Base-by-base conservation (phyloP, 1,139 yeast genomes). In the Scheffersomyces segobiensis region DNA sequence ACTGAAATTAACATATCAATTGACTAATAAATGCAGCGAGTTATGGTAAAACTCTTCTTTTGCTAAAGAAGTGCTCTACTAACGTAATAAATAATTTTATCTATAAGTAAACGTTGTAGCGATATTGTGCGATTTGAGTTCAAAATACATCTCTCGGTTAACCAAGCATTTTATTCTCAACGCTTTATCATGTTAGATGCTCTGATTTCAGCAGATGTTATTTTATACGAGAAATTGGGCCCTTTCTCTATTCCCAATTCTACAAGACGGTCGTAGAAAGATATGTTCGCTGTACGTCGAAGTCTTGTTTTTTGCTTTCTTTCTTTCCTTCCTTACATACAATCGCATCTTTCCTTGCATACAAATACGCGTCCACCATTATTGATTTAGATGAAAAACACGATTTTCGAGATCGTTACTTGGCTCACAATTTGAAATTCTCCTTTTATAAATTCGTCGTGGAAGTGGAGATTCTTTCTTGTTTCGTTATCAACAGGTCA, bases 1-100 rank as follows among this genome's bases (percentile, higher is more conserved):
- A 17, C 22, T 19, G 42, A 20, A 48, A 54, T 54, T 49, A 54
- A 22, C 22, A 52, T 53, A 53, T 19, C 51, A 18, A 26, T 52
- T 24, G 10, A 24, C 5, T 24, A 24, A 24, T 24, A 24, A 18
- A 52, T 52, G 48, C 3, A 46, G 22, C 50, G 42, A 14, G 32
- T 12, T 32, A 32, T 3, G 12, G 3, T 32, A 7, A 32, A 32
- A 14, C 3, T 32, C 17, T 32, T 2, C 3, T 14, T 3, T 32
- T 32, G 2, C 12, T 32, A 2, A 17, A 32, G 17, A 17, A 32
- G 42, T 6, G 17, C 3, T 7, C 3, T 32, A 32, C 17, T 32
- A 8, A 32, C 42, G 42, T 7, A 32, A 4, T 14, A 12, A 12
- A 6, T 24, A 3, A n/a, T 24, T 4, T 24, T 24, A 24, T 24